phyloP scores from a whole-genome alignment of 495 filamentous ascomycete genomes.

The Aspergillus affinis region DNA sequence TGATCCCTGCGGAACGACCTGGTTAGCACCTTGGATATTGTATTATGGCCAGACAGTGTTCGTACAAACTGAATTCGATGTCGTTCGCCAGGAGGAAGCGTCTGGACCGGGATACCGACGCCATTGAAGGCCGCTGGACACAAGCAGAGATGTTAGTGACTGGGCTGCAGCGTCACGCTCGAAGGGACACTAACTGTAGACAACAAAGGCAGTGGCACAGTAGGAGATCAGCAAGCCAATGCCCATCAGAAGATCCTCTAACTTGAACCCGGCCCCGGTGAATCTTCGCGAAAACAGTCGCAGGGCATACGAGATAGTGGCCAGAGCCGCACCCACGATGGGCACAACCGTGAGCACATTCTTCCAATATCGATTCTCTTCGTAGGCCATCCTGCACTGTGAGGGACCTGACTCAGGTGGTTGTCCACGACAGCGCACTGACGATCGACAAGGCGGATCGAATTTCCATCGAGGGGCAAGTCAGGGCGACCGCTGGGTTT shows the following conservation, averaged over 20 bases:
- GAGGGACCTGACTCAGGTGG: not conserved
- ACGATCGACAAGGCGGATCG: not conserved
- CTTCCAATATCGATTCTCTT: conserved; percentile 20
- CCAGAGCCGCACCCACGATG: conserved; percentile 19
- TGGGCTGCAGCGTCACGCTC: not conserved
- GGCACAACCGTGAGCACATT: conserved; percentile 22
- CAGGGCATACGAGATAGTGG: conserved; percentile 12
- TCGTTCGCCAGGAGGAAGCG: conserved; percentile 12
- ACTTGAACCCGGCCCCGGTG: conserved; percentile 4
- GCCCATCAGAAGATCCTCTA: conserved; percentile 21
- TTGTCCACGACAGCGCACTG: not conserved
- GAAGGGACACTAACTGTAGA: conserved; percentile 12
- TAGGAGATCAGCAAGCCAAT: conserved; percentile 18
- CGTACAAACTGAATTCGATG: conserved; percentile 17
- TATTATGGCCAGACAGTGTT: not conserved
- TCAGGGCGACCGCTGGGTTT: not conserved
- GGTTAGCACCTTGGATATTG: not conserved
- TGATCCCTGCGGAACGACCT: conserved; percentile 10
- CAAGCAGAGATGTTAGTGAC: not conserved
- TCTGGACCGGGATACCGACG: conserved; percentile 5
- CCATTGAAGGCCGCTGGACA: conserved; percentile 18
- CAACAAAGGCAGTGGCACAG: conserved; percentile 17
- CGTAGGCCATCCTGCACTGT: conserved; percentile 15
- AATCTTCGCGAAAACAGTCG: conserved; percentile 15
- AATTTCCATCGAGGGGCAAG: not conserved